phyloP scores from a whole-genome alignment of 2,329 filamentous ascomycete species.

The Xylariaceae sp. region DNA sequence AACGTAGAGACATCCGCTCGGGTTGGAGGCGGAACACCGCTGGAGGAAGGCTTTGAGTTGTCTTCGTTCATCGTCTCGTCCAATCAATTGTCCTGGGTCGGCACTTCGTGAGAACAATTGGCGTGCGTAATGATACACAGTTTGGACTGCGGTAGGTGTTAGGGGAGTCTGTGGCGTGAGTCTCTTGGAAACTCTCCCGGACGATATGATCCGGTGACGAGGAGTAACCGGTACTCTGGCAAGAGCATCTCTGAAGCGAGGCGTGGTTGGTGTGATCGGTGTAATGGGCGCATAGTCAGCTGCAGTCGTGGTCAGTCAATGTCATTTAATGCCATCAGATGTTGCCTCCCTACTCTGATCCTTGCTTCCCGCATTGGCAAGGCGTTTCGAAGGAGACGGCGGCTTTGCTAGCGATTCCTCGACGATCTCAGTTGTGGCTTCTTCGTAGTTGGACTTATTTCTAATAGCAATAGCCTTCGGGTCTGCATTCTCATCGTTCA shows the following conservation, averaged over 20 bases:
- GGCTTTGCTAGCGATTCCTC: slow-evolving; percentile 35
- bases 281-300: slow-evolving; percentile 53
- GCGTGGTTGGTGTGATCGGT: slow-evolving; percentile 71
- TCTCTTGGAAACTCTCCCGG: slow-evolving; percentile 74
- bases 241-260: slow-evolving; percentile 78
- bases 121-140: slow-evolving; percentile 83
- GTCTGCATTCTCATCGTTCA: slow-evolving; percentile 71
- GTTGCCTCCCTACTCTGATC: slow-evolving; percentile 23
- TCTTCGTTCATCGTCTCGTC: slow-evolving; percentile 69
- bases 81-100: slow-evolving; percentile 74
- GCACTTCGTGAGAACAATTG: slow-evolving; percentile 84
- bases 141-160: slow-evolving; percentile 69
- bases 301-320: slow-evolving; percentile 24
- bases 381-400: slow-evolving; percentile 26
- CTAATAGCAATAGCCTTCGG: slow-evolving; percentile 47
- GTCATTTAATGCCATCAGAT: neutral
- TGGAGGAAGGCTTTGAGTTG: slow-evolving; percentile 72
- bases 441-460: slow-evolving; percentile 47
- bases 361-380: slow-evolving; percentile 8
- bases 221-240: slow-evolving; percentile 75
- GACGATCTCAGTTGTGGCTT: slow-evolving; percentile 44
- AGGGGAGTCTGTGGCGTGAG: slow-evolving; percentile 75
- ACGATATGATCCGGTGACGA: slow-evolving; percentile 78
- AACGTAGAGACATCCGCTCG: slow-evolving; percentile 86
- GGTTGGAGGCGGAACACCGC: slow-evolving; percentile 59